Base-by-base conservation (phyloP, 192 early-diverging fungal genomes). In the Backusella circina region DNA sequence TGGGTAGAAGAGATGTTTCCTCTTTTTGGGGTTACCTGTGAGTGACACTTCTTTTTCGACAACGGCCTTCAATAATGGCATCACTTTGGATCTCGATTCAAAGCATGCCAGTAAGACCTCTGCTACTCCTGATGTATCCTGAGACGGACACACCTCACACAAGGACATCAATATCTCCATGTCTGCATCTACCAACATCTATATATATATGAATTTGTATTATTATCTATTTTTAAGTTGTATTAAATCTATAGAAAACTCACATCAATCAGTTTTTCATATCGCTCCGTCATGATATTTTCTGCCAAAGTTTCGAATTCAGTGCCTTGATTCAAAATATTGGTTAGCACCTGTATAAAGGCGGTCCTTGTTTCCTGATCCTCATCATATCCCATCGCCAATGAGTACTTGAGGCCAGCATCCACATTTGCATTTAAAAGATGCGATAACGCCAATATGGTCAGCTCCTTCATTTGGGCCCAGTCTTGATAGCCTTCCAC, bases 371-470 rank as follows among this genome's bases (percentile, higher is more conserved):
- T 91, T 72, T 88, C 88, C 15, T 86, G 83, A 83, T 95, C 93
- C 76, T 93, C 93, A 79, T 95, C 89, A 74, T 94, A 95, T 12
- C 88, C 90, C 77, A 93, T 87, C 0, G 90, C 79, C 39, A 96
- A 77, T 37, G 92, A 91, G 77, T 88, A 91, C 80, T 91, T 88
- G 44, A 96, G 81, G 7, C 92, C 94, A 64, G 91, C 88, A 68
- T 94, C 94, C 65, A 95, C 82, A 82, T 96, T 96, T 9, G 91
- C 90, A 6, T 89, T 85, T 8, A 96, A 84, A 74, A 96, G 88
- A 75, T 94, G 90, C 28, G 93, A 92, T 47, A 96, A 77, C 0
- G 90, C 89, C 70, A 90, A 83, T 75, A 95, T 93, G 21, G 90
- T 86, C 36, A 81, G 77, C 21, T 93, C 88, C 57, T 90, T 91